Conservation (phyloP, 345 rosid genomes). For the Salix brachista region DNA sequence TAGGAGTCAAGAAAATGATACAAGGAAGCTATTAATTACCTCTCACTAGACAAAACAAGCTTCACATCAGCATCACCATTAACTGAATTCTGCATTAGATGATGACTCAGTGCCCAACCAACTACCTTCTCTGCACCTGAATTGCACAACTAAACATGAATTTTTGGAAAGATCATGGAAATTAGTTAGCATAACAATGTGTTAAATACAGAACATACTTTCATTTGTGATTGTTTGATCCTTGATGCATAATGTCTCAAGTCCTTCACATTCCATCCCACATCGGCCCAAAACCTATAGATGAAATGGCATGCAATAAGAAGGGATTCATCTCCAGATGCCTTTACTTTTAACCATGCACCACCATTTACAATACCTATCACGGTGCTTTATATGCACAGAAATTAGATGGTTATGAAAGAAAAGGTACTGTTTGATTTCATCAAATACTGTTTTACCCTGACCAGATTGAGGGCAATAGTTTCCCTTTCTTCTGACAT, state of each 20-base stretch:
- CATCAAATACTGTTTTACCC: not conserved
- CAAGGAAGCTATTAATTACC: slow-evolving; percentile 42
- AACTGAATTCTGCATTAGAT: slow-evolving; percentile 64
- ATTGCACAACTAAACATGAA: slow-evolving; percentile 13
- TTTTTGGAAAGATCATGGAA: not conserved
- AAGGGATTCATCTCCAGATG: slow-evolving; percentile 3
- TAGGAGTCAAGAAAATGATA: slow-evolving; percentile 10
- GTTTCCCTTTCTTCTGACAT: not conserved
- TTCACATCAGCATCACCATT: slow-evolving; percentile 50
- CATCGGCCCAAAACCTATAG: slow-evolving; percentile 57
- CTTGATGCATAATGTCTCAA: slow-evolving; percentile 61
- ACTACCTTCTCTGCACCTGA: slow-evolving; percentile 81
- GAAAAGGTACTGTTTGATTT: not conserved
- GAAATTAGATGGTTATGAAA: not conserved
- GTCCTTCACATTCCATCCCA: slow-evolving; percentile 70
- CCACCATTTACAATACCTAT: slow-evolving; percentile 2
- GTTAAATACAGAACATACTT: slow-evolving; percentile 39
- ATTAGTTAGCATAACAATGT: slow-evolving; percentile 5
- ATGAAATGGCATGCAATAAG: slow-evolving; percentile 12
- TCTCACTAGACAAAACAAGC: slow-evolving; percentile 61
- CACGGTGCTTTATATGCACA: not conserved
- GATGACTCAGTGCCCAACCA: slow-evolving; percentile 84
- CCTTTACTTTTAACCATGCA: slow-evolving; percentile 2
- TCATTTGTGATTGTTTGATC: slow-evolving; percentile 76
- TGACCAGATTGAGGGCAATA: not conserved